Percentiles rank a stretch among this genome's conserved stretches.
Conservation (phyloP, 2,329 filamentous ascomycete species). For the Zymoseptoria crescenta region DNA sequence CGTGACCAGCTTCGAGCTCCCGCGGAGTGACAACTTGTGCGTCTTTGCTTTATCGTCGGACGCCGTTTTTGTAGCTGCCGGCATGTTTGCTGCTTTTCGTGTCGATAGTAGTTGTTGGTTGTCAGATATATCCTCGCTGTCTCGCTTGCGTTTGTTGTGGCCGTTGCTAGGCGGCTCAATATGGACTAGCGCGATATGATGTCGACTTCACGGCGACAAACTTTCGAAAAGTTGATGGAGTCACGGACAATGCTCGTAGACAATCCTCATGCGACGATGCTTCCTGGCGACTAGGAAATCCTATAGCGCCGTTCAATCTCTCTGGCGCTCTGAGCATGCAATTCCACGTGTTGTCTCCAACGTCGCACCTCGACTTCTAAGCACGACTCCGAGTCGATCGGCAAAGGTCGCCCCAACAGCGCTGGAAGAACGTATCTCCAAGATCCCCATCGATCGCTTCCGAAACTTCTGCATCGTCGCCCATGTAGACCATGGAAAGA, state of each 20-base stretch:
- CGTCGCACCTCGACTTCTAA: slow-evolving; percentile 5
- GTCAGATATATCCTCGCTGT: background rate
- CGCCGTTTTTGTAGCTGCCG: slow-evolving; percentile 13
- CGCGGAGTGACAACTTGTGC: slow-evolving; percentile 88
- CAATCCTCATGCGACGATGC: slow-evolving; percentile 43
- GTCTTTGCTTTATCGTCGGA: slow-evolving; percentile 69
- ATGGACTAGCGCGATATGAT: background rate
- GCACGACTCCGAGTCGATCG: slow-evolving; percentile 9
- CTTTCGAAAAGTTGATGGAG: background rate
- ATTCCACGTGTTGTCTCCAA: slow-evolving; percentile 2
- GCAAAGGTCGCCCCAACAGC: slow-evolving; percentile 26
- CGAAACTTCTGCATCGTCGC: slow-evolving; percentile 99
- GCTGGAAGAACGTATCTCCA: slow-evolving; percentile 58
- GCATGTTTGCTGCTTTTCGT: slow-evolving; percentile 8
- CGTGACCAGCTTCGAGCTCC: slow-evolving; percentile 47
- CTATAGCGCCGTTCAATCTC: slow-evolving; percentile 13
- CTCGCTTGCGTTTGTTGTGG: slow-evolving; percentile 4
- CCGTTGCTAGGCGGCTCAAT: slow-evolving; percentile 3
- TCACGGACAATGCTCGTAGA: background rate
- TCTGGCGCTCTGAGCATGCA: background rate
- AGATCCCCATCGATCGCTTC: slow-evolving; percentile 69
- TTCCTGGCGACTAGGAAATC: slow-evolving; percentile 25
- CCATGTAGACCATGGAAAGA: slow-evolving; percentile 98
- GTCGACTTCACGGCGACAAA: background rate
- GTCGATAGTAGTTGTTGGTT: background rate